Evolutionary conservation across 129 eudicot genomes (phyloP).

Genomic region (Helianthus tuberosus): DNA sequence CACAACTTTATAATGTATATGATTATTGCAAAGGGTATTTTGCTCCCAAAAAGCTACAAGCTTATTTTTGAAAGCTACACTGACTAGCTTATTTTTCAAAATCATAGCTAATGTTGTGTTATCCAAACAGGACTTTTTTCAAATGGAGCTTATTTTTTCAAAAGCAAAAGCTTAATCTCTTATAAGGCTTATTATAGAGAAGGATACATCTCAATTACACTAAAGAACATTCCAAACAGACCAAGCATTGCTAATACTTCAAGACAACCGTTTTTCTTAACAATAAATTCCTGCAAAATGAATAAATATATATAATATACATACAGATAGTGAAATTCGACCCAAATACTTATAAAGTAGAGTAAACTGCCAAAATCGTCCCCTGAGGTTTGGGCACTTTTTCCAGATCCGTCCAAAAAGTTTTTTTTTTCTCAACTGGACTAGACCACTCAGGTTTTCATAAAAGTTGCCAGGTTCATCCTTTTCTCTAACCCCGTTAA

Average conservation of each 20-base stretch:
- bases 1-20: background rate
- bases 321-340: background rate
- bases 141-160: too few species aligned
- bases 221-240: constrained; percentile 71
- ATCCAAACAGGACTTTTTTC: too few species aligned
- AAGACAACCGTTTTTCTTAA: constrained; percentile 60
- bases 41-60: background rate
- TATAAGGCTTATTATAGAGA: constrained; percentile 8
- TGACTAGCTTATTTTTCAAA: too few species aligned
- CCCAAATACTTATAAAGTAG: background rate
- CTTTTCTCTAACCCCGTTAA: too few species aligned
- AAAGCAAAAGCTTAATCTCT: background rate
- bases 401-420: too few species aligned
- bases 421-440: too few species aligned
- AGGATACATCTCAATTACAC: constrained; percentile 84
- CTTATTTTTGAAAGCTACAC: too few species aligned
- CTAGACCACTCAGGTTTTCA: too few species aligned
- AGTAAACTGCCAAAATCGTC: background rate
- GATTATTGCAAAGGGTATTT: background rate
- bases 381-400: too few species aligned
- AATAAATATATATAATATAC: background rate
- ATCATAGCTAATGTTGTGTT: too few species aligned
- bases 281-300: constrained; percentile 68
- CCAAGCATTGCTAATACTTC: constrained; percentile 92
- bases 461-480: too few species aligned